These are phyloP conservation scores for Tolypocladium endophyticum DNA, from an alignment of 2,329 filamentous ascomycete species.

Conservation along the genomic window DNA sequence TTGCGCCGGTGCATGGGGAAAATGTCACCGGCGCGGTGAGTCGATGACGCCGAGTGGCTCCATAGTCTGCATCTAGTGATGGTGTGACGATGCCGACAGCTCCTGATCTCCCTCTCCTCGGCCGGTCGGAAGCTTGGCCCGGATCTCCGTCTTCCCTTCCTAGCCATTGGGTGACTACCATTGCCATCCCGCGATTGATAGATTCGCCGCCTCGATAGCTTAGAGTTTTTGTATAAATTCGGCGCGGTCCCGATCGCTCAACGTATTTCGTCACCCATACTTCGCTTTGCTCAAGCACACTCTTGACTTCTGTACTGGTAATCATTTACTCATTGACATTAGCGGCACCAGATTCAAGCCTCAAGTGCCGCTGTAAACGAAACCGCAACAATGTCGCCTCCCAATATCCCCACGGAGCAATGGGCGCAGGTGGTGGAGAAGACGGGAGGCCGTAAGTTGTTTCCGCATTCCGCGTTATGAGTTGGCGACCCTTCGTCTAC, in stretches of 20 bases:
- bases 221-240: neutral
- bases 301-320: neutral
- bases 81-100: neutral
- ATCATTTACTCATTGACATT: neutral
- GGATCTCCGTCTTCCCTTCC: neutral
- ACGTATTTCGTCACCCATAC: neutral
- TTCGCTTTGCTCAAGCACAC: neutral
- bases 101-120: neutral
- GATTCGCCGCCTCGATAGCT: neutral
- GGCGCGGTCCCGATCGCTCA: neutral
- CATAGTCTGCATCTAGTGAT: neutral
- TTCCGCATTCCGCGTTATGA: neutral
- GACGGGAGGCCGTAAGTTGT: constrained; percentile 54
- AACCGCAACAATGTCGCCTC: constrained; percentile 15
- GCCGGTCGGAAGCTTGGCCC: neutral
- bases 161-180: neutral
- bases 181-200: neutral
- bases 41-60: neutral
- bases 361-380: neutral
- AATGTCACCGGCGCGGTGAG: neutral
- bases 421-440: constrained; percentile 88
- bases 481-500: neutral
- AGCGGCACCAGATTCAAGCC: neutral
- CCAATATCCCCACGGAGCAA: constrained; percentile 65
- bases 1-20: neutral